Evolutionary conservation across 225 moss, liverwort and hornwort species (phyloP), one percentile per base, ranked within the genome.

Genomic region (Pleurozium schreberi): DNA sequence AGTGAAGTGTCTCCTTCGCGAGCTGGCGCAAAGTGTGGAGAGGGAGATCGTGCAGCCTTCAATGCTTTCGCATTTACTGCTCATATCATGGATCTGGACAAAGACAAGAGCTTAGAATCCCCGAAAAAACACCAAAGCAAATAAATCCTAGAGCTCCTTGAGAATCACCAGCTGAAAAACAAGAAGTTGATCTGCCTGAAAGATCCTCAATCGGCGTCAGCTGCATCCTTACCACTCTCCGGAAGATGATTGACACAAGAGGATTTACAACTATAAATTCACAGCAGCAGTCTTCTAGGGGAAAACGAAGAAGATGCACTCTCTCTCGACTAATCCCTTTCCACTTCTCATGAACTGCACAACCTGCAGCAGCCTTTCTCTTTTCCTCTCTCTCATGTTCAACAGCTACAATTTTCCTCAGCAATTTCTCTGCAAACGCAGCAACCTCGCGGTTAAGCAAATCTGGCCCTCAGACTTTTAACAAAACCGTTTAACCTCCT

Each of bases 221-320:
- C 90, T 89, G 86, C 86, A 89, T 89, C 92, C 89, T 91, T 90
- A 92, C 89, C 93, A 92, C 94, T 92, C 93, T 90, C 92, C 71
- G 80, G 75, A 90, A 89, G 90, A 88, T 60, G 75, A 92, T 70
- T 83, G 78, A 89, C 75, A 90, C 88, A 91, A 81, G 83, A 93
- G 85, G 86, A 83, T 90, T 80, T 86, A 92, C 84, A 88, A 93
- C 34, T 67, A 89, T 77, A 84, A 91, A 87, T 87, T 88, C 86
- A 88, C 85, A 91, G 85, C 89, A 89, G 70, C 90, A 89, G 86
- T 91, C 88, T 68, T 47, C 73, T 34, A 86, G 75, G 78, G 69
- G 31, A 90, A 64, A 92, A 92, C 63, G 84, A 93, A 59, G 18
- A 34, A 43, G 93, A 85, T 85, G 83, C 63, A 88, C 92, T 81